Conservation (phyloP, 192 early-diverging fungal genomes). For the Dissophora globulifera region DNA sequence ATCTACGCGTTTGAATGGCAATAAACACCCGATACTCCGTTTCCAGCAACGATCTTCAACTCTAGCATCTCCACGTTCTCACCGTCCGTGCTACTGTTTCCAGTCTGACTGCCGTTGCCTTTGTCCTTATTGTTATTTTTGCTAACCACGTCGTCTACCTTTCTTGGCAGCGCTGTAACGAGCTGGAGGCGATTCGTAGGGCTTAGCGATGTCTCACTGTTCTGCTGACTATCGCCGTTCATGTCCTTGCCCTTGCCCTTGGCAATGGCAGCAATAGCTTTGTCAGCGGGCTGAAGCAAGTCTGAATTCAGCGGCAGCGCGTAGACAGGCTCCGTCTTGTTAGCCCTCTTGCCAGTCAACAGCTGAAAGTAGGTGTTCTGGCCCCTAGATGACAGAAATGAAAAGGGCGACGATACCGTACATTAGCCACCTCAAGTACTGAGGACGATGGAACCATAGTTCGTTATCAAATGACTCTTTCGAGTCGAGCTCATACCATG, state of each 20-base stretch:
- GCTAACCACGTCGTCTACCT: neutral
- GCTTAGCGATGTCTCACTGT: neutral
- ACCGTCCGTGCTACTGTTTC: neutral
- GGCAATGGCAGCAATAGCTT: slow-evolving; percentile 35
- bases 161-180: slow-evolving; percentile 21
- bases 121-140: neutral
- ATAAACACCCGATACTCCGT: slow-evolving; percentile 51
- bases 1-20: neutral
- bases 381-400: slow-evolving; percentile 28
- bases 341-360: slow-evolving; percentile 52
- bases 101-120: neutral
- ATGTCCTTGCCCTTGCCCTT: too few relatives aligned
- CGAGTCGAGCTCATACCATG: too few relatives aligned
- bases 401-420: neutral
- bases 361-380: slow-evolving; percentile 55
- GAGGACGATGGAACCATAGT: too few relatives aligned
- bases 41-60: slow-evolving; percentile 51
- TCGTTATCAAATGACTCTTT: too few relatives aligned
- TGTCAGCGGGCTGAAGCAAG: slow-evolving; percentile 13
- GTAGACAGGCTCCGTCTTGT: slow-evolving; percentile 47
- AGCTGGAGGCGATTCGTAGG: slow-evolving; percentile 54
- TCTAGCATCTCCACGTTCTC: slow-evolving; percentile 42
- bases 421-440: too few relatives aligned
- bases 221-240: neutral
- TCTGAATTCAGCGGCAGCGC: slow-evolving; percentile 49